Evolutionary conservation across 225 moss, liverwort and hornwort genomes (phyloP), one percentile per base, ranked within the genome.

Genomic region (Physcomitrellopsis africana): DNA sequence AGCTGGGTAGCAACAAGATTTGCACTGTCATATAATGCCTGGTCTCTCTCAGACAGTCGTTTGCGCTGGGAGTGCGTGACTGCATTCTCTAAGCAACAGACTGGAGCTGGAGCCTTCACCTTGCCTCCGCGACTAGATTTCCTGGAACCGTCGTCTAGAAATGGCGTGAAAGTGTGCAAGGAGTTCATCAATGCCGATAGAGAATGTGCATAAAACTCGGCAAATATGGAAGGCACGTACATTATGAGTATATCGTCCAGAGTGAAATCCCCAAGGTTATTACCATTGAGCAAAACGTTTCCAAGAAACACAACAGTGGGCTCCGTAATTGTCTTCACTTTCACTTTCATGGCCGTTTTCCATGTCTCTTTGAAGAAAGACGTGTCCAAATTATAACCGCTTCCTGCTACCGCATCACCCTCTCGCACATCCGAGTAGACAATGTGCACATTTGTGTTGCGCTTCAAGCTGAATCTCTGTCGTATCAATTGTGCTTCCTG

Each of bases 161-260:
- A 72, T 7, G 86, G 86, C 42, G 86, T 86, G 66, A 86, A 86
- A 0, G 86, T 86, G 69, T 86, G 86, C 22, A 86, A 69, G 0
- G 83, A 81, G 69, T 86, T 86, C 81, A 86, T 83, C 10, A 86
- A 17, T 8, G 83, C 83, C 0, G 86, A 80, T 8, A 86, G 20
- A 1, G 86, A 81, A n/a, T 86, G 86, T 0, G 83, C 83, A 29
- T 86, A 81, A 6, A 76, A 78, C 15, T 86, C 86, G 3, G 83
- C 81, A 29, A 86, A 81, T 51, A 86, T 79, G 19, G 72, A 69
- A 0, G 86, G 86, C 11, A 75, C 79, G 51, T 86, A 86, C 86
- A 86, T 83, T 0, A 86, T 45, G 4, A 83, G 69, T 3, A 86
- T 24, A 45, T 86, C 61, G n/a, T 78, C 78, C 22, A 86, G 43